A percentile compares a stretch with the other conserved stretches of the same genome.
Evolutionary conservation across 2,329 filamentous ascomycete genomes (phyloP).

Genomic region (Exophiala oligosperma): DNA sequence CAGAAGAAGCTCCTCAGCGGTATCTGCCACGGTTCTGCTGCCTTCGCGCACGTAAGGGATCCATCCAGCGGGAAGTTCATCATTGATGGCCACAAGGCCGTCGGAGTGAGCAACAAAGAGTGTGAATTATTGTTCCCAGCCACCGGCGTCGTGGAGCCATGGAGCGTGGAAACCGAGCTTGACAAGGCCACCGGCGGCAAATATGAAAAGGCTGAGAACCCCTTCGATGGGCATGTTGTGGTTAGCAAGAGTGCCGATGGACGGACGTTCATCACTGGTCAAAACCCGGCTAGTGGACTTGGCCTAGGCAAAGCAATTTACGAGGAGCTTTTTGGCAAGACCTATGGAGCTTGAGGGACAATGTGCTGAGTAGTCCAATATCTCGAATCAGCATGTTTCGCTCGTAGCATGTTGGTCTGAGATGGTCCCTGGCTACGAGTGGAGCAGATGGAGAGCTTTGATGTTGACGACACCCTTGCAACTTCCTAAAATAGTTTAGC

Average conservation of each 20-base stretch:
- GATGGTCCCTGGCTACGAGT: too few relatives aligned
- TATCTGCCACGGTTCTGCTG: conserved; percentile 51
- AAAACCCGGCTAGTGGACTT: conserved; percentile 48
- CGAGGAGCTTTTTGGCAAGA: too few relatives aligned
- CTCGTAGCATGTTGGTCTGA: too few relatives aligned
- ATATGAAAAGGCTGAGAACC: conserved; percentile 47
- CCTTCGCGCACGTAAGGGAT: conserved; percentile 45
- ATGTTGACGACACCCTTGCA: too few relatives aligned
- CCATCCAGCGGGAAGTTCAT: conserved; percentile 35
- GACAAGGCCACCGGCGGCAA: conserved; percentile 41
- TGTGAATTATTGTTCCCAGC: conserved; percentile 33
- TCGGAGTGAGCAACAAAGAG: conserved; percentile 51
- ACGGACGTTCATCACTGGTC: conserved; percentile 48
- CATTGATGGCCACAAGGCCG: conserved; percentile 33
- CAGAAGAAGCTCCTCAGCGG: conserved; percentile 51
- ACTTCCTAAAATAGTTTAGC: too few relatives aligned
- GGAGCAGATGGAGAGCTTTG: too few relatives aligned
- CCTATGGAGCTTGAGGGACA: too few relatives aligned
- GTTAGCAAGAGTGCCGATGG: conserved; percentile 31
- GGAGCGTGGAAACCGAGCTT: conserved; percentile 48
- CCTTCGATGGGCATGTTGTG: conserved; percentile 48
- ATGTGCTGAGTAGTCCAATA: too few relatives aligned
- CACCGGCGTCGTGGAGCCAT: conserved; percentile 34
- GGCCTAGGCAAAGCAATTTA: conserved; percentile 44
- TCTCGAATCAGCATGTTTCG: too few relatives aligned